Evolutionary conservation across 2,329 filamentous ascomycete species (phyloP).

Genomic region (Diplocarpon mali): DNA sequence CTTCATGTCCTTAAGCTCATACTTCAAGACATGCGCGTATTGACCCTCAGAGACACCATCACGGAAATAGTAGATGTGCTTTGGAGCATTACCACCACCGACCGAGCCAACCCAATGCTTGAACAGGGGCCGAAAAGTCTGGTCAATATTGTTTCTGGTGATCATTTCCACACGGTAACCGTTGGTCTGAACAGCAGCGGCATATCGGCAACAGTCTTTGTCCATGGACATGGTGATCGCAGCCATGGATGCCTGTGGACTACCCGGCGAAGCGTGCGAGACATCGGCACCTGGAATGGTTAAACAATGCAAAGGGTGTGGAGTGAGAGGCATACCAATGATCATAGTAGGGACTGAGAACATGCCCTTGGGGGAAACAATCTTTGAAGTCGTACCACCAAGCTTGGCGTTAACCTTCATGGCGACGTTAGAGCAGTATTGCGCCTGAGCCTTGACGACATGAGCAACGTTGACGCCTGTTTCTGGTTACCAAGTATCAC

Average conservation of each 20-base stretch:
- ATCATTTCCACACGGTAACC: conserved; percentile 75
- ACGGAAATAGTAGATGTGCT: conserved; percentile 82
- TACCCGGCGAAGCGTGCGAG: conserved; percentile 67
- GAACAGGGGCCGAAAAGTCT: conserved; percentile 54
- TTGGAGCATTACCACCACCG: conserved; percentile 43
- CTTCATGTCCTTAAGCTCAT: conserved; percentile 68
- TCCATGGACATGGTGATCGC: conserved; percentile 80
- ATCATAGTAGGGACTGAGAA: conserved; percentile 59
- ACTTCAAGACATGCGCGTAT: conserved; percentile 65
- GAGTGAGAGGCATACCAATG: conserved; percentile 38
- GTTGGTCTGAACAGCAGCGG: conserved; percentile 72
- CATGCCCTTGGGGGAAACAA: conserved; percentile 24
- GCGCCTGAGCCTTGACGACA: conserved; percentile 56
- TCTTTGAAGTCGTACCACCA: conserved; percentile 61
- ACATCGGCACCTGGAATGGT: conserved; percentile 86
- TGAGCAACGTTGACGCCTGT: conserved; percentile 60
- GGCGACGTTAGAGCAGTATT: conserved; percentile 87
- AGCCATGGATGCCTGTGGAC: conserved; percentile 61
- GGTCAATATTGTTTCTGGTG: conserved; percentile 50
- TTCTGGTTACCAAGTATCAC: neutral
- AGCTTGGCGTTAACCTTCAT: conserved; percentile 98
- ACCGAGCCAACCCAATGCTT: conserved; percentile 50
- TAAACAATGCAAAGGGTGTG: neutral
- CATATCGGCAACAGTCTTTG: conserved; percentile 59
- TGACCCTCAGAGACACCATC: conserved; percentile 88